phyloP scores from a whole-genome alignment of 2,329 filamentous ascomycete genomes.

The Didymella arachidicola region DNA sequence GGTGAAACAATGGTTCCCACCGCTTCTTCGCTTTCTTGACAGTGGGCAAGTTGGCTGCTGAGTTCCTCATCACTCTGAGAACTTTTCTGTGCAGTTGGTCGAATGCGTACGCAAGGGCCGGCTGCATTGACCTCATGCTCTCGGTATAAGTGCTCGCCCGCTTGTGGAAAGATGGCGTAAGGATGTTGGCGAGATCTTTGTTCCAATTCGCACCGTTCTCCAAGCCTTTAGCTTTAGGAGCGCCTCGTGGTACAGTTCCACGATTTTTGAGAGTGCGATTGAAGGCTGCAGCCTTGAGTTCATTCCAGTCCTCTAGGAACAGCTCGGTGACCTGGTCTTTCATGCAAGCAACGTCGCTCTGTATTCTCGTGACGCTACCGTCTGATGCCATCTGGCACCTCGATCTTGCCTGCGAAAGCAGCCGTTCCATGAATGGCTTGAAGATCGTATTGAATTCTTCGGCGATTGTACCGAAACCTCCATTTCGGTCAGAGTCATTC shows the following conservation, averaged over 20 bases:
- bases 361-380: not conserved
- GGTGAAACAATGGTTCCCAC: slow-evolving; percentile 8
- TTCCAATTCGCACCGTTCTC: slow-evolving; percentile 32
- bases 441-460: not conserved
- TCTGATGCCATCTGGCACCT: not conserved
- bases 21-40: slow-evolving; percentile 29
- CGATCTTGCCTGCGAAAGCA: not conserved
- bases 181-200: slow-evolving; percentile 22
- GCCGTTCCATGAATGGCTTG: not conserved
- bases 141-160: slow-evolving; percentile 20
- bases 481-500: not conserved
- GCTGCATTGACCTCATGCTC: not conserved
- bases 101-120: not conserved
- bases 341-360: not conserved
- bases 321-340: not conserved
- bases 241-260: slow-evolving; percentile 3
- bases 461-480: not conserved
- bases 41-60: slow-evolving; percentile 26
- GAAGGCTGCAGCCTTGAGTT: not conserved
- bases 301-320: not conserved
- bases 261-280: not conserved
- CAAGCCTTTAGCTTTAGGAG: slow-evolving; percentile 30
- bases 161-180: slow-evolving; percentile 21
- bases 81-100: not conserved
- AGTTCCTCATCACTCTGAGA: slow-evolving; percentile 12